Evolutionary conservation across 2,329 filamentous ascomycete species (phyloP).

Genomic region (Arthrinium puccinioides): DNA sequence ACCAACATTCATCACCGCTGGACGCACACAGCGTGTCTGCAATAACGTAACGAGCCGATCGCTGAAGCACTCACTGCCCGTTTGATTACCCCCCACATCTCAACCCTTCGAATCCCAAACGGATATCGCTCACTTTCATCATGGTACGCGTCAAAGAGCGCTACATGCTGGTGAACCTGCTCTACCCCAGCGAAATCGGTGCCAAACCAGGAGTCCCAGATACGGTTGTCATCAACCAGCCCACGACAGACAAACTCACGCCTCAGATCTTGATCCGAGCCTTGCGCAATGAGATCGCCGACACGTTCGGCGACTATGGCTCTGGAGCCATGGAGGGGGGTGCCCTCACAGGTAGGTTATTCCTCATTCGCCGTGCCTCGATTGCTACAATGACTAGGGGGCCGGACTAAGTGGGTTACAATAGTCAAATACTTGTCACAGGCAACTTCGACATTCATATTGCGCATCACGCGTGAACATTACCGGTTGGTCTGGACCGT

Average conservation of each 20-base stretch:
- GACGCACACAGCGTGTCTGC: too few relatives aligned
- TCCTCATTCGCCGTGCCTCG: neutral
- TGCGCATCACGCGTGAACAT: conserved; percentile 74
- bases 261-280: conserved; percentile 57
- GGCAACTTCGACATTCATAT: conserved; percentile 90
- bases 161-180: conserved; percentile 89
- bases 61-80: too few relatives aligned
- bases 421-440: conserved; percentile 86
- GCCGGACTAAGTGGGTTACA: conserved; percentile 18
- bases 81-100: too few relatives aligned
- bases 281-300: conserved; percentile 62
- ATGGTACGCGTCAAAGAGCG: conserved; percentile 98
- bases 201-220: conserved; percentile 38
- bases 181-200: conserved; percentile 62
- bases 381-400: neutral
- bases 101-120: too few relatives aligned
- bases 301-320: conserved; percentile 85
- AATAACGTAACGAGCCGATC: too few relatives aligned
- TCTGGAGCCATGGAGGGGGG: conserved; percentile 60
- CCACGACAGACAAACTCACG: conserved; percentile 66
- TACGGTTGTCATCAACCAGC: conserved; percentile 69
- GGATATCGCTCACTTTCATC: too few relatives aligned
- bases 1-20: too few relatives aligned
- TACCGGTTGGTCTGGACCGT: conserved; percentile 88
- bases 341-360: conserved; percentile 55